Evolutionary conservation across 2,329 filamentous ascomycete species (phyloP).

Genomic region (Colletotrichum falcatum): DNA sequence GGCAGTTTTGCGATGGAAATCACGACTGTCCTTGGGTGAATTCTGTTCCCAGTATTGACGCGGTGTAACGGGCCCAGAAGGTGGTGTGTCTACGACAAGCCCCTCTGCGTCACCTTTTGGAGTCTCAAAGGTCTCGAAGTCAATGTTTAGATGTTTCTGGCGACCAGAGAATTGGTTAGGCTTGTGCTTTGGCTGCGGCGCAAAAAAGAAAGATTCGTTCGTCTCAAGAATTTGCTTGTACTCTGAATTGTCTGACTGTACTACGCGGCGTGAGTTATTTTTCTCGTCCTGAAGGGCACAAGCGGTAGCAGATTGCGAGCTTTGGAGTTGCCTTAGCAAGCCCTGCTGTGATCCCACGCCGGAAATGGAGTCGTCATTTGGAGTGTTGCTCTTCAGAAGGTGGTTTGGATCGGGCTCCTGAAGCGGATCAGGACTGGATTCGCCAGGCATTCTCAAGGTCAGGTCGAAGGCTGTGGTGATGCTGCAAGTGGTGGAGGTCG

Average conservation of each 20-base stretch:
- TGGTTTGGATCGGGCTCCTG: neutral
- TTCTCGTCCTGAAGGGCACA: neutral
- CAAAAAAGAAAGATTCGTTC: conserved; percentile 3
- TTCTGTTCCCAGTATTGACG: neutral
- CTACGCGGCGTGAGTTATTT: neutral
- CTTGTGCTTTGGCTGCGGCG: conserved; percentile 14
- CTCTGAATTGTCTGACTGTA: neutral
- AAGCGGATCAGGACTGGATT: conserved; percentile 14
- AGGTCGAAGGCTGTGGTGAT: too few species aligned
- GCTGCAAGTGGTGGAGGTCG: neutral
- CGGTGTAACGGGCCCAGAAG: neutral
- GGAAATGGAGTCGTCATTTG: neutral
- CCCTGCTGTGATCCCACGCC: neutral
- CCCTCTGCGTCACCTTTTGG: neutral
- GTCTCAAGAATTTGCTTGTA: neutral
- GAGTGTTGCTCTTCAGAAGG: neutral
- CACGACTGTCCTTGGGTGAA: neutral
- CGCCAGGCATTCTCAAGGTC: neutral
- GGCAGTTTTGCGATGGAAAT: neutral
- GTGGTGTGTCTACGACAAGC: neutral
- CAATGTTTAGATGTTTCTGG: conserved; percentile 3
- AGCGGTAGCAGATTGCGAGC: neutral
- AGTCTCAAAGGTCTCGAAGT: neutral
- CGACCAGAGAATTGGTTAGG: conserved; percentile 33
- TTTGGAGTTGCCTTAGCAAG: neutral